Conservation (phyloP, 2,329 filamentous ascomycete genomes). For the Dothideomycetes sp. region DNA sequence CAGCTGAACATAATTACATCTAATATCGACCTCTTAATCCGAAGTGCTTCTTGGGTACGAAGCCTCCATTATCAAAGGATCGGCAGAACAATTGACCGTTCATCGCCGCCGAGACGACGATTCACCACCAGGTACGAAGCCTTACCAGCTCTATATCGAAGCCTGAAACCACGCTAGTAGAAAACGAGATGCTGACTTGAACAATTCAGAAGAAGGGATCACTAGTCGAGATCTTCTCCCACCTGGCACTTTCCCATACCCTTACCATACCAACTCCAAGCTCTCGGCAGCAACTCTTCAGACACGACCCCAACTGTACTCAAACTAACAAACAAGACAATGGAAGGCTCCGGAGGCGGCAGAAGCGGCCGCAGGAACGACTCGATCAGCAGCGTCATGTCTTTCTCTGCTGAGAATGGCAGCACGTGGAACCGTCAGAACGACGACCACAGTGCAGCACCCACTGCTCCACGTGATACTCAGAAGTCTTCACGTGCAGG, state of each 20-base stretch:
- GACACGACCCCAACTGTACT: background rate
- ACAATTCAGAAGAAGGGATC: too few relatives aligned
- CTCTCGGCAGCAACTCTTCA: background rate
- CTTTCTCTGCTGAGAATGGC: constrained; percentile 1
- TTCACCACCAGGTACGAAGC: too few relatives aligned
- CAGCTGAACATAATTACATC: constrained; percentile 2
- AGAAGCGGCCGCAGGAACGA: constrained; percentile 12
- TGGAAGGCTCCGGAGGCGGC: constrained; percentile 6
- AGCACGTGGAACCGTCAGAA: background rate
- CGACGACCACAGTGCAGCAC: background rate
- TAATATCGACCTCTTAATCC: constrained; percentile 6
- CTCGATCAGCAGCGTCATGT: constrained; percentile 14
- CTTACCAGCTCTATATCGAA: too few relatives aligned
- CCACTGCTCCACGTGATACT: background rate
- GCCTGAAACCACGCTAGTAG: too few relatives aligned
- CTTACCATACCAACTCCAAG: too few relatives aligned
- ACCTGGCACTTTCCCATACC: background rate
- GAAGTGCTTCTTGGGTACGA: too few relatives aligned
- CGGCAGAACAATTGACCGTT: constrained; percentile 4
- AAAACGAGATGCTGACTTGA: too few relatives aligned
- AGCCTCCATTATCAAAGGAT: too few relatives aligned
- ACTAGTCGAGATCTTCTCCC: too few relatives aligned
- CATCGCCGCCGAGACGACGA: background rate
- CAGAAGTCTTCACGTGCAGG: constrained; percentile 11
- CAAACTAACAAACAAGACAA: constrained; percentile 1